These are phyloP conservation scores for Perkinsus olseni DNA, from an alignment of 169 alveolate species.

Conservation along the genomic window DNA sequence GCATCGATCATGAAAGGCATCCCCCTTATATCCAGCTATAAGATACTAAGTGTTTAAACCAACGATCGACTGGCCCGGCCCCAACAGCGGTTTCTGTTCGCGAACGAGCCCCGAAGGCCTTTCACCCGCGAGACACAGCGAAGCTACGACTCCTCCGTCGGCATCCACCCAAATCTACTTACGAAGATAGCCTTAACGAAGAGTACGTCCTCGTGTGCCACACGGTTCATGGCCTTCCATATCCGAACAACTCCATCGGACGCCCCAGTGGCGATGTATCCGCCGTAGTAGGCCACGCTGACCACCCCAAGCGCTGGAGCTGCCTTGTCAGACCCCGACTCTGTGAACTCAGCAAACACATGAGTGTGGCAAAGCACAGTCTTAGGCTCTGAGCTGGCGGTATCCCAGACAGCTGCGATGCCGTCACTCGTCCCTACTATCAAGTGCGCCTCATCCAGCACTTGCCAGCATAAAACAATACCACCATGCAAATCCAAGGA, in stretches of 20 bases:
- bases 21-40: too few species aligned
- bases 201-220: background rate
- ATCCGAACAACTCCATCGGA: background rate
- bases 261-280: background rate
- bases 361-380: background rate
- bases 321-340: background rate
- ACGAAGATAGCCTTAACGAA: background rate
- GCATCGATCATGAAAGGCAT: too few species aligned
- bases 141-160: background rate
- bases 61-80: too few species aligned
- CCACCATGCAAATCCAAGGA: background rate
- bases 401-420: background rate
- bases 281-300: background rate
- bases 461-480: background rate
- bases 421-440: background rate
- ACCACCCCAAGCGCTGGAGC: background rate
- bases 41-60: too few species aligned
- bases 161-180: background rate
- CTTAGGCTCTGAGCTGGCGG: background rate
- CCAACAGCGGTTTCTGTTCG: too few species aligned
- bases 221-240: background rate
- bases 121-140: too few species aligned
- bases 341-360: background rate
- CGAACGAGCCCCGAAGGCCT: too few species aligned
- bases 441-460: background rate